Evolutionary conservation across 345 rosid genomes (phyloP), one percentile per base, ranked within the genome.

Genomic region (Microcos paniculata): DNA sequence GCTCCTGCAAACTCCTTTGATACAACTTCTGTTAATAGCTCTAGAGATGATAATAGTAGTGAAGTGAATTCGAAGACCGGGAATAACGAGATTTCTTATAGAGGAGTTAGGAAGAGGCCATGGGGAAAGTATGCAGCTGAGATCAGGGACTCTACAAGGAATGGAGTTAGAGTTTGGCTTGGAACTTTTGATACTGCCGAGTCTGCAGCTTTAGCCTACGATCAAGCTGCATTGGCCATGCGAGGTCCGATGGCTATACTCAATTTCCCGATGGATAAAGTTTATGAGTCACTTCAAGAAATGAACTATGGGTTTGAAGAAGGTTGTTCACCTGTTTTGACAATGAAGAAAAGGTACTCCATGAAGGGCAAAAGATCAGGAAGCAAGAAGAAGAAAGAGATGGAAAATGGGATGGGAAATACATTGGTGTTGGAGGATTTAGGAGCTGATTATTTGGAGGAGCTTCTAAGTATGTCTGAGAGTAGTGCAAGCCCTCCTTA

Each of bases 121-220:
- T 90, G 91, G 94, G 94, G 90, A 2, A 90, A 90, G 65, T 90
- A 72, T 31, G 94, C 94, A 1, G 94, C 94, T 1, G 94, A 90
- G 79, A 90, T 90, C 52, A 76, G 94, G 57, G 94, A 90, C 55
- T 90, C 94, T 7, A 90, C 94, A 0, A 84, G 91, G 76, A 86
- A 86, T 12, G 90, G 91, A 0, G 88, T 82, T 38, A 62, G 94
- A 42, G 94, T 90, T 18, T 90, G 94, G 91, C 35, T 90, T 3
- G 94, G 94, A 64, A 90, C 94, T 15, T 90, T 90, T 24, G 86
- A 90, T 35, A 90, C 91, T 0, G 89, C 89, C 0, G 89, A 90
- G 82, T 89, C 78, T 6, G 94, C 94, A 1, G 94, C 94, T 28
- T 80, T 90, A 62, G 94, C 87, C 12, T 90, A 90, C 42, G 94